A percentile compares a stretch with the other conserved stretches of the same genome.
Evolutionary conservation across 2,329 filamentous ascomycete genomes (phyloP).

Genomic region (Colletotrichum noveboracense): DNA sequence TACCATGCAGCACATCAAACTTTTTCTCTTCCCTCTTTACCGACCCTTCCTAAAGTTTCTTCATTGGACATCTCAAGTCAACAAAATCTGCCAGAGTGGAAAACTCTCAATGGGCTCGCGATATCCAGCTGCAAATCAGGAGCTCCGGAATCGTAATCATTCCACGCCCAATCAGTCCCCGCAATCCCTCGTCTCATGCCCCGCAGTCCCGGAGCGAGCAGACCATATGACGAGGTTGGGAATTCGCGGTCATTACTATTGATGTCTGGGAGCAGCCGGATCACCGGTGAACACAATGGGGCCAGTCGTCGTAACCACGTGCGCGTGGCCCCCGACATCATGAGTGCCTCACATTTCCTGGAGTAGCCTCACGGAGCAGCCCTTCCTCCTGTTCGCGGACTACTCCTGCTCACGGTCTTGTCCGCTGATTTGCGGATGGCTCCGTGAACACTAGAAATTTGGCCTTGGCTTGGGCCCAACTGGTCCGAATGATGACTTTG

Average conservation of each 20-base stretch:
- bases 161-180: neutral
- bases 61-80: neutral
- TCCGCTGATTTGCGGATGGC: neutral
- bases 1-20: neutral
- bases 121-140: neutral
- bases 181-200: neutral
- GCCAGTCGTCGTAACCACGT: neutral
- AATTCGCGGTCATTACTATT: neutral
- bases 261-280: neutral
- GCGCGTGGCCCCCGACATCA: neutral
- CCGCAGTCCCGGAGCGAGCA: neutral
- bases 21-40: accelerated
- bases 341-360: neutral
- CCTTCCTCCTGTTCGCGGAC: neutral
- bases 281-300: neutral
- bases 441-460: neutral
- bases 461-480: neutral
- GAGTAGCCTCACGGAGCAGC: neutral
- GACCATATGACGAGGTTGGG: neutral
- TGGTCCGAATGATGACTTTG: neutral
- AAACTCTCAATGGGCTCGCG: neutral
- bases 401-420: neutral
- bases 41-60: neutral
- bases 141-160: neutral
- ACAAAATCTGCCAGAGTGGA: neutral